Base-by-base conservation (phyloP, 1,284 basidiomycete species). In the Fomitiporia mediterranea region DNA sequence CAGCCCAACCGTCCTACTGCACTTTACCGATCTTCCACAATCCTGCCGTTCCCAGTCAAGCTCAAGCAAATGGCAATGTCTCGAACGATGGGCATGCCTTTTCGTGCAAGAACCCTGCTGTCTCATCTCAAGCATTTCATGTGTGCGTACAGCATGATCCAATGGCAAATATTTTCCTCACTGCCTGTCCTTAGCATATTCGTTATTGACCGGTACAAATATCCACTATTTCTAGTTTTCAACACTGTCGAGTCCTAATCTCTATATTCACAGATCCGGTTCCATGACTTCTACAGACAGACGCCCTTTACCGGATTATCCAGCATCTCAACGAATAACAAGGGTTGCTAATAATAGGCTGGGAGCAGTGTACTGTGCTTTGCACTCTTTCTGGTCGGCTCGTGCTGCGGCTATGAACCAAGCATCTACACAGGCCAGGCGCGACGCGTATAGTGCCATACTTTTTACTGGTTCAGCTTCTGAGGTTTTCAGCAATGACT, bases 371-470 rank as follows among this genome's bases (percentile, higher is more conserved):
- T 77, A 76, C 48, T 81, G 79, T 0, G 77, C 82, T 0, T 58
- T 82, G 5, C 63, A 79, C 56, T 68, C 68, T 5, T 84, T 84
- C 62, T 84, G 82, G 82, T 65, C 69, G 8, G 75, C 82, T 4
- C 74, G 82, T 3, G 60, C 72, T 3, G 66, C 58, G 23, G 61
- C 66, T 4, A 64, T 44, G 37, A 66, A 59, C 21, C 66, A 67
- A 40, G 56, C 42, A 13, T 37, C 55, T 13, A 66, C 62, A 2
- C 66, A 53, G 8, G 53, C 61, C 4, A 73, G 79, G 11, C 69
- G 78, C 35, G 83, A 85, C 57, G 72, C 83, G 1, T 85, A 85
- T 61, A 81, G 77, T 19, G 72, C 84, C 43, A 61, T 84, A 21
- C 63, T 83, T 11, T 85, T 84, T 62, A 67, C 80, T 51, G 53